Percentiles rank a stretch among this genome's conserved stretches.
phyloP scores from a whole-genome alignment of 345 rosid species.

The Clarkia xantiana region DNA sequence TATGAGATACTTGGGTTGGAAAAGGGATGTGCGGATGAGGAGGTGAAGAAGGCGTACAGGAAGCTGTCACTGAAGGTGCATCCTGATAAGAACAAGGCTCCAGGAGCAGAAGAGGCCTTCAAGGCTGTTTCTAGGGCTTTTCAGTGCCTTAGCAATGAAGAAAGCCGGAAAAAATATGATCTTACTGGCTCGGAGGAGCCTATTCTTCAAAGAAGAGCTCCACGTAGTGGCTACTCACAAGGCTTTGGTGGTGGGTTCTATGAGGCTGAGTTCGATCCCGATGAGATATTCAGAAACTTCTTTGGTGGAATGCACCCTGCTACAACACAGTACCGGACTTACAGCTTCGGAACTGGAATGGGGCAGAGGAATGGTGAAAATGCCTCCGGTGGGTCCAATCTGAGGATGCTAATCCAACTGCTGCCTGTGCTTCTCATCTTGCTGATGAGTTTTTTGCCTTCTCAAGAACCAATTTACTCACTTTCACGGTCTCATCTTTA shows the following conservation, averaged over 20 bases:
- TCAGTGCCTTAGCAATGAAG: constrained; percentile 74
- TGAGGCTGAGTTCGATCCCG: constrained; percentile 65
- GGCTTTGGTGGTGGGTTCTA: constrained; percentile 40
- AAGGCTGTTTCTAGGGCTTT: constrained; percentile 76
- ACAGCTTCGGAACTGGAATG: constrained; percentile 52
- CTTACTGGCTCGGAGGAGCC: constrained; percentile 66
- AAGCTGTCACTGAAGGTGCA: constrained; percentile 83
- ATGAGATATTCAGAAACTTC: constrained; percentile 83
- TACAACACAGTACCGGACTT: constrained; percentile 43
- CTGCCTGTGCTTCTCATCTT: constrained; percentile 60
- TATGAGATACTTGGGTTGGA: constrained; percentile 81
- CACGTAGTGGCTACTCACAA: constrained; percentile 17
- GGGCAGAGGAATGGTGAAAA: constrained; percentile 36
- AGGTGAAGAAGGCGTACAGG: constrained; percentile 66
- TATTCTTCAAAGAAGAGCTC: constrained; percentile 29
- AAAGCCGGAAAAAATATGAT: constrained; percentile 52
- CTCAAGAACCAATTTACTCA: constrained; percentile 53
- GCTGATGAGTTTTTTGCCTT: constrained; percentile 56
- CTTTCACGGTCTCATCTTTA: constrained; percentile 61
- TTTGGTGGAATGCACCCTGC: constrained; percentile 80
- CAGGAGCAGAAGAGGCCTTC: constrained; percentile 85
- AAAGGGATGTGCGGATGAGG: constrained; percentile 51
- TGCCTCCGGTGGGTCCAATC: constrained; percentile 44
- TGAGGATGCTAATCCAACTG: constrained; percentile 52
- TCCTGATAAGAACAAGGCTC: constrained; percentile 88